These are phyloP conservation scores for thale cress (Arabidopsis thaliana) DNA, from an alignment of 345 rosid genomes.

Conservation along the genomic window TAIR10.1 NC_003071.7:2095001-2095500, in stretches of 20 bases:
- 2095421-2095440: neutral
- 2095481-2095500: conserved; percentile 14
- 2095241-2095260: neutral
- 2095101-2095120: neutral
- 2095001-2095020: neutral
- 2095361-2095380: neutral
- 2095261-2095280: neutral
- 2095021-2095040: conserved; percentile 1
- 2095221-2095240: neutral
- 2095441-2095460: conserved; percentile 2
- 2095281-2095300: conserved; percentile 8
- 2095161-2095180: neutral
- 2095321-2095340: neutral
- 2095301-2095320: conserved; percentile 11
- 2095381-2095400: conserved; percentile 4
- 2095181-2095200: neutral
- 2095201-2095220: neutral
- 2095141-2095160: neutral
- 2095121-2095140: neutral
- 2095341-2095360: neutral
- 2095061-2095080: conserved; percentile 8
- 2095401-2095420: neutral
- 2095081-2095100: conserved; percentile 11
- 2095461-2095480: conserved; percentile 13
- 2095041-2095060: conserved; percentile 17